Evolutionary conservation across 2,329 filamentous ascomycete species (phyloP).

Genomic region (Thielaviopsis euricoi): DNA sequence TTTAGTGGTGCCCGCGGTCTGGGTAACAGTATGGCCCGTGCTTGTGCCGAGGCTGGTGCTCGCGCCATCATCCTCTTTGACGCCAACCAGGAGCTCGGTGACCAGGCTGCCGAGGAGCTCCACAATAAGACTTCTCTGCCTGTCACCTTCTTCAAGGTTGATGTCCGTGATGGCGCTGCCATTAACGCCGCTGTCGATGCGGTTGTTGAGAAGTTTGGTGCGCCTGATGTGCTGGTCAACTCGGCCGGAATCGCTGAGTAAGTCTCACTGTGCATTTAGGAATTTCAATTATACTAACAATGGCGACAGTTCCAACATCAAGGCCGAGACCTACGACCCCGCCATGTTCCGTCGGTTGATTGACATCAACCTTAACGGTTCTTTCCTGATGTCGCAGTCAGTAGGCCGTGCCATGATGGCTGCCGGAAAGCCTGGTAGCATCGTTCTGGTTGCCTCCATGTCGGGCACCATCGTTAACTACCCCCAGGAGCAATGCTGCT

Average conservation of each 20-base stretch:
- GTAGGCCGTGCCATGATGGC: slow-evolving; percentile 57
- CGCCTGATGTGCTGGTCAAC: slow-evolving; percentile 62
- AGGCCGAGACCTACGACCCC: slow-evolving; percentile 59
- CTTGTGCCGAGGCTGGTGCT: slow-evolving; percentile 59
- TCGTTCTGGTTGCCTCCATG: slow-evolving; percentile 67
- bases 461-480: slow-evolving; percentile 74
- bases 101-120: slow-evolving; percentile 51
- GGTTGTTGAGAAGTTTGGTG: slow-evolving; percentile 49
- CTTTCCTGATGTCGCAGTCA: slow-evolving; percentile 62
- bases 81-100: slow-evolving; percentile 58
- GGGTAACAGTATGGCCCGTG: slow-evolving; percentile 65
- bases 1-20: slow-evolving; percentile 56
- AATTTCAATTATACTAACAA: slow-evolving; percentile 8
- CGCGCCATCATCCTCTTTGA: slow-evolving; percentile 61
- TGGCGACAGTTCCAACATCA: slow-evolving; percentile 50
- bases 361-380: slow-evolving; percentile 68
- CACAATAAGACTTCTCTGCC: slow-evolving; percentile 57
- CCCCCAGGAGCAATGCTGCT: slow-evolving; percentile 67
- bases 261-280: slow-evolving; percentile 18
- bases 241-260: slow-evolving; percentile 60
- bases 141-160: slow-evolving; percentile 62
- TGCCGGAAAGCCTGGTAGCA: slow-evolving; percentile 52
- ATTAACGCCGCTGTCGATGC: slow-evolving; percentile 54
- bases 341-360: slow-evolving; percentile 64
- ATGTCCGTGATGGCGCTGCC: slow-evolving; percentile 54